phyloP scores from a whole-genome alignment of 139 green algal genomes.

The Chlamydomonas incerta region DNA sequence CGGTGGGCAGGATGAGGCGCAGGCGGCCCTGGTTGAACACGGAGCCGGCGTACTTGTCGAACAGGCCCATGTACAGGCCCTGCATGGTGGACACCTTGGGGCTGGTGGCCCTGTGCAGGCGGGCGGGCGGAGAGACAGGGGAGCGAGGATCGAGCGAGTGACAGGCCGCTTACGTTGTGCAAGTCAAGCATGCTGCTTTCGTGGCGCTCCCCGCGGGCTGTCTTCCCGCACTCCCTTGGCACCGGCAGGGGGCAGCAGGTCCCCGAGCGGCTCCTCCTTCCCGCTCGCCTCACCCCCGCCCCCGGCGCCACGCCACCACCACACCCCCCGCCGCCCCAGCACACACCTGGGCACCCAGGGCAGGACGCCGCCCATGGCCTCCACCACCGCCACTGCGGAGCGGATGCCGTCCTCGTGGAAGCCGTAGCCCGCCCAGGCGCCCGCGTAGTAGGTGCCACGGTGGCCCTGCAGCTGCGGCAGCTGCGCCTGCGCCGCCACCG shows the following conservation, averaged over 20 bases:
- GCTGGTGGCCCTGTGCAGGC: constrained; percentile 55
- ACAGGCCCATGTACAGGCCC: constrained; percentile 41
- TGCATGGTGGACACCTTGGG: constrained; percentile 70
- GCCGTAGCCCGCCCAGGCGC: constrained; percentile 90
- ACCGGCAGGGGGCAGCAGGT: no score
- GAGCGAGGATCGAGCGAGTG: constrained; percentile 26
- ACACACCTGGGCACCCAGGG: constrained; percentile 50
- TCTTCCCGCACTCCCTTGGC: no score
- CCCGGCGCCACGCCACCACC: no score
- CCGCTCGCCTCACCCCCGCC: no score
- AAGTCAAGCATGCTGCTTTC: no score
- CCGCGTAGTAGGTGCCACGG: constrained; percentile 63
- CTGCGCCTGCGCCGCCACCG: constrained; percentile 67
- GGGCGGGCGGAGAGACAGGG: constrained; percentile 60
- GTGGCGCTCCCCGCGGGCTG: no score
- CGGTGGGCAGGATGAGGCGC: constrained; percentile 88
- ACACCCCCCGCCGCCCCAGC: no score
- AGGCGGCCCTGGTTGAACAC: constrained; percentile 75
- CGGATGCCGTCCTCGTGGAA: constrained; percentile 98
- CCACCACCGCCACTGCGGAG: constrained; percentile 72
- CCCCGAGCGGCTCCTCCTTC: no score
- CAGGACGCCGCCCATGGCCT: constrained; percentile 45
- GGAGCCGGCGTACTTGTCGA: constrained; percentile 71
- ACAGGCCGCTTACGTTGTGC: no score
- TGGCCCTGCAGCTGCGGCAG: constrained; percentile 65